These are phyloP conservation scores for Calonectria leucothoes DNA, from an alignment of 2,329 filamentous ascomycete species.

Conservation along the genomic window DNA sequence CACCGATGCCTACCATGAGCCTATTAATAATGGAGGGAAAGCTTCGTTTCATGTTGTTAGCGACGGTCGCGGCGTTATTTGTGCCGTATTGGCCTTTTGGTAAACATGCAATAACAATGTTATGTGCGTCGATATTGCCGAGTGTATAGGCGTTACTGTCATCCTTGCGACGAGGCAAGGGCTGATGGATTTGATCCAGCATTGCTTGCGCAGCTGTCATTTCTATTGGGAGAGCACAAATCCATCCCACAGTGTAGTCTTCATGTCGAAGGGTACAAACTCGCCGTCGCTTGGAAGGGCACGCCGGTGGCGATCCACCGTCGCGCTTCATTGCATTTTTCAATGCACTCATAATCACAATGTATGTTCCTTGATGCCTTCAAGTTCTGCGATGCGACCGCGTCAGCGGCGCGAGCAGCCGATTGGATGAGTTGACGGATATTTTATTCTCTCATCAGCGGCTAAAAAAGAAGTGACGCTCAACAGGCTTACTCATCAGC, in stretches of 20 bases:
- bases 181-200: slow-evolving; percentile 39
- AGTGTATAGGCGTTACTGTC: slow-evolving; percentile 42
- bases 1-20: slow-evolving; percentile 40
- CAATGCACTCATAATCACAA: no score
- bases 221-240: slow-evolving; percentile 43
- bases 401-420: no score
- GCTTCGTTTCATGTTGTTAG: slow-evolving; percentile 49
- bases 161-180: neutral
- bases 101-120: slow-evolving; percentile 41
- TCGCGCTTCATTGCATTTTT: no score
- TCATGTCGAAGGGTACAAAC: neutral
- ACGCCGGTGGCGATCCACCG: no score
- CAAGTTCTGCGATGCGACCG: no score
- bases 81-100: slow-evolving; percentile 33
- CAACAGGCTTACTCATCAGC: no score
- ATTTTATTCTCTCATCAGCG: no score
- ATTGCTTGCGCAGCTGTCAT: slow-evolving; percentile 41
- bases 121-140: slow-evolving; percentile 34
- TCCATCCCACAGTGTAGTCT: slow-evolving; percentile 47
- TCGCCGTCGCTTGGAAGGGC: slow-evolving; percentile 6
- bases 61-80: slow-evolving; percentile 33
- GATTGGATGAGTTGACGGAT: no score
- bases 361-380: no score
- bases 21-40: slow-evolving; percentile 46
- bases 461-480: no score